These are phyloP conservation scores for Eimeria acervulina DNA, from an alignment of 169 alveolate genomes.

Conservation along the genomic window DNA sequence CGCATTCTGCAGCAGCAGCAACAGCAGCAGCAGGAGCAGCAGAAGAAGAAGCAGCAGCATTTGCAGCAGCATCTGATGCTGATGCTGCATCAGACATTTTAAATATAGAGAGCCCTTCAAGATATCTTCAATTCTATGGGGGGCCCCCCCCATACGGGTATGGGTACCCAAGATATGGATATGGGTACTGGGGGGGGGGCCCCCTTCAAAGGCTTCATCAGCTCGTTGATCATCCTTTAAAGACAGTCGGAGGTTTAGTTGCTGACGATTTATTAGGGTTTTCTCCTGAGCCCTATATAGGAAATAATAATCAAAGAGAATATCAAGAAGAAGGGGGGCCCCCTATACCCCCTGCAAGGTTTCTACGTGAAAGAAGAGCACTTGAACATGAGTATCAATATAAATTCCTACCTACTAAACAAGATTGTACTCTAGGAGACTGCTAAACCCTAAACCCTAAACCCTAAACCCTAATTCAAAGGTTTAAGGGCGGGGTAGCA, in stretches of 20 bases:
- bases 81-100: not conserved
- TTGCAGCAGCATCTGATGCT: not conserved
- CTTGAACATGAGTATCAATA: too few species aligned
- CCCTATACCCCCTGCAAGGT: not conserved
- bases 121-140: not conserved
- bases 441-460: constrained; percentile 30
- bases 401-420: too few species aligned
- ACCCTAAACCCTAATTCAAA: not conserved
- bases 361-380: not conserved
- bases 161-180: not conserved
- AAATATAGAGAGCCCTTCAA: too few species aligned
- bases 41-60: too few species aligned
- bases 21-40: too few species aligned
- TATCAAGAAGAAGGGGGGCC: not conserved
- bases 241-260: not conserved
- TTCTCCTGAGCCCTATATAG: not conserved
- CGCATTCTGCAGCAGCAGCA: not conserved
- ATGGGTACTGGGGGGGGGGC: constrained; percentile 26
- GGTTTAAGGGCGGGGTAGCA: too few species aligned
- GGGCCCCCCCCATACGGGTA: not conserved
- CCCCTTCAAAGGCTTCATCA: constrained; percentile 9
- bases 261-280: not conserved
- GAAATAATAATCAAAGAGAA: not conserved
- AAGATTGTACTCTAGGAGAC: not conserved
- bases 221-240: not conserved